Evolutionary conservation across 163 green algal species (phyloP).

Genomic region (Chlamydomonas reinhardtii): DNA sequence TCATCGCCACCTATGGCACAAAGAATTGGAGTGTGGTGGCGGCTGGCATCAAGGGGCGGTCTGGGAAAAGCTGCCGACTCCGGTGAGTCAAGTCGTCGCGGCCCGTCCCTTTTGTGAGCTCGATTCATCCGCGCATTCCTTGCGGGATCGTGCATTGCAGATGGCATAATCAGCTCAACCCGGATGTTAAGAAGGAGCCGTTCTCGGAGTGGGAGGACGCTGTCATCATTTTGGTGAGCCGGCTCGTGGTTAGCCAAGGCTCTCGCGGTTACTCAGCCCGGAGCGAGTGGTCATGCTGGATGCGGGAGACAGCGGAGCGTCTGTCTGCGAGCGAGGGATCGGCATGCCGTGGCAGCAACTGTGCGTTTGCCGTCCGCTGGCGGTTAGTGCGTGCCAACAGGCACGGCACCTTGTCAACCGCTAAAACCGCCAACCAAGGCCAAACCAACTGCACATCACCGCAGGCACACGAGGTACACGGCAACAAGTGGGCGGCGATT

Average conservation of each 20-base stretch:
- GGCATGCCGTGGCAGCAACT: no score
- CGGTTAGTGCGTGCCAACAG: background rate
- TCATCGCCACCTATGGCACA: constrained; percentile 61
- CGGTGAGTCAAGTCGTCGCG: constrained; percentile 59
- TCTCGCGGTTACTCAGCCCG: no score
- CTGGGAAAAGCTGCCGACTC: constrained; percentile 90
- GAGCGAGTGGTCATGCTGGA: no score
- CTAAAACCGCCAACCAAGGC: no score
- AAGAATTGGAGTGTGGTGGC: constrained; percentile 66
- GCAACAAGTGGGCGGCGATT: constrained; percentile 85
- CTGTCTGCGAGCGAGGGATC: no score
- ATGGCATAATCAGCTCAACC: constrained; percentile 98
- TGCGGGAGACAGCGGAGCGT: no score
- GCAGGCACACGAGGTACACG: constrained; percentile 73
- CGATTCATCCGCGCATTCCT: background rate
- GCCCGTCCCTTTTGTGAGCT: no score
- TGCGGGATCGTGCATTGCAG: background rate
- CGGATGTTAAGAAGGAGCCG: constrained; percentile 88
- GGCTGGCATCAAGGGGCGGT: constrained; percentile 72
- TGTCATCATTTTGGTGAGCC: constrained; percentile 77
- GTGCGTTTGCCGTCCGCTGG: background rate
- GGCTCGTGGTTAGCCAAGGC: no score
- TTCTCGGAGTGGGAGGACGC: constrained; percentile 92
- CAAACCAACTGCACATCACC: no score
- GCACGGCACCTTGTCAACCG: no score